Base-by-base conservation (phyloP, 371 early-diverging fungal species). In the Mycotypha africana region DNA sequence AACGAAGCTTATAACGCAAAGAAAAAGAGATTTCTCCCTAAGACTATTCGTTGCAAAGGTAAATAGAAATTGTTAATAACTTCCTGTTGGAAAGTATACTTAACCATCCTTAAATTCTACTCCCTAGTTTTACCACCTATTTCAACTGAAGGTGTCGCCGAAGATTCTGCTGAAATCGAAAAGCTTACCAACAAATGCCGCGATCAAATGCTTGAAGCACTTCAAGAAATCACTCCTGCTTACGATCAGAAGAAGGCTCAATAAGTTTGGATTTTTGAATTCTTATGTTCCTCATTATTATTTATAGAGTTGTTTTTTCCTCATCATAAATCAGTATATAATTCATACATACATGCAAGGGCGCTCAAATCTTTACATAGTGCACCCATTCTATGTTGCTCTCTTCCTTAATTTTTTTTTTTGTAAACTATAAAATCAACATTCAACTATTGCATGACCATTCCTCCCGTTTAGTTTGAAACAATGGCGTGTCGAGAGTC, bases 1-100 rank as follows among this genome's bases (percentile, higher is more conserved):
- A 68, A 77, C 48, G 68, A 85, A 42, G 38, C 89, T 22, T 95
- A 90, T 70, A 60, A 79, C 60, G 63, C 78, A 9, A 76, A 76
- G 45, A 51, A 62, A 46, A 63, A 62, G 45, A 62, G 74, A 45
- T 92, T 86, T 65, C 64, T 67, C 11, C 56, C 81, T 21, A 93
- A 94, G 22, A 75, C 60, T 24, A 56, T 96, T 38, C 71, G 74
- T 25, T 74, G 94, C 41, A 89, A 81, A 70, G 78, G 85, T 85
- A 64, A 34, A 34, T 5, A 12, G n/a, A 8, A 28, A 8, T 28
- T 12, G 30, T 28, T 12, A 28, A 8, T 28, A 8, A 6, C 30
- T 28, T 12, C 12, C 30, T 6, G 12, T 28, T 28, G 6, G 12
- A 28, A 28, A n/a, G n/a, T n/a, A 48, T 20, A 11, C 38, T 25